Evolutionary conservation across 2,329 filamentous ascomycete genomes (phyloP).

Genomic region (Scedosporium aurantiacum): DNA sequence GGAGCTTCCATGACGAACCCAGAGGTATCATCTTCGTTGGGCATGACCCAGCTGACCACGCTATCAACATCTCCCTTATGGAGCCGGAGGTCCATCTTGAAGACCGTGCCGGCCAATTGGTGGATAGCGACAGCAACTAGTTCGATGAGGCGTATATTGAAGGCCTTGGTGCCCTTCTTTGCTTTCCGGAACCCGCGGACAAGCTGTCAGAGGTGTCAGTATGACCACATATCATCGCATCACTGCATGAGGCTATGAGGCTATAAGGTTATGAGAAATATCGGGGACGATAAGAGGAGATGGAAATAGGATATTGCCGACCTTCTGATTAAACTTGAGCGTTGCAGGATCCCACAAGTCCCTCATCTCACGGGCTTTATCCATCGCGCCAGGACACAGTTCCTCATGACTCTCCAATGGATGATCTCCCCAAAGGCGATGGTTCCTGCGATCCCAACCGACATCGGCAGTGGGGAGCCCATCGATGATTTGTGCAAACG

Average conservation of each 20-base stretch:
- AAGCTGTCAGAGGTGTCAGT: too few species aligned
- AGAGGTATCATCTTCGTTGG: slow-evolving; percentile 10
- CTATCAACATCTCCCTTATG: slow-evolving; percentile 14
- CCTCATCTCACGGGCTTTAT: slow-evolving; percentile 11
- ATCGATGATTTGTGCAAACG: not conserved
- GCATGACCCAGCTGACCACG: slow-evolving; percentile 12
- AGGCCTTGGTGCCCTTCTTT: slow-evolving; percentile 14
- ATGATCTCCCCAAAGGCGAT: not conserved
- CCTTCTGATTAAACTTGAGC: slow-evolving; percentile 9
- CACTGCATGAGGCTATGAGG: too few species aligned
- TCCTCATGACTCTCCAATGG: slow-evolving; percentile 9
- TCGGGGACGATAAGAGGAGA: too few species aligned
- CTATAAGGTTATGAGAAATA: too few species aligned
- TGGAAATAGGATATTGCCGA: too few species aligned
- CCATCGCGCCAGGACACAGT: slow-evolving; percentile 12
- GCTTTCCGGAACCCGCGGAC: slow-evolving; percentile 15
- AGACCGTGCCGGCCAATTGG: slow-evolving; percentile 17
- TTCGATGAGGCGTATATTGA: slow-evolving; percentile 20
- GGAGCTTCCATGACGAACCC: not conserved
- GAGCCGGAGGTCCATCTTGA: slow-evolving; percentile 11
- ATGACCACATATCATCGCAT: too few species aligned
- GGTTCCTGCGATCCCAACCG: not conserved
- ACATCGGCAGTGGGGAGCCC: not conserved
- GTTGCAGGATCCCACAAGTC: slow-evolving; percentile 3
- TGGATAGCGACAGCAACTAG: slow-evolving; percentile 18